These are phyloP conservation scores for Aspergillus sp. DNA, from an alignment of 2,329 filamentous ascomycete species.

Conservation along the genomic window DNA sequence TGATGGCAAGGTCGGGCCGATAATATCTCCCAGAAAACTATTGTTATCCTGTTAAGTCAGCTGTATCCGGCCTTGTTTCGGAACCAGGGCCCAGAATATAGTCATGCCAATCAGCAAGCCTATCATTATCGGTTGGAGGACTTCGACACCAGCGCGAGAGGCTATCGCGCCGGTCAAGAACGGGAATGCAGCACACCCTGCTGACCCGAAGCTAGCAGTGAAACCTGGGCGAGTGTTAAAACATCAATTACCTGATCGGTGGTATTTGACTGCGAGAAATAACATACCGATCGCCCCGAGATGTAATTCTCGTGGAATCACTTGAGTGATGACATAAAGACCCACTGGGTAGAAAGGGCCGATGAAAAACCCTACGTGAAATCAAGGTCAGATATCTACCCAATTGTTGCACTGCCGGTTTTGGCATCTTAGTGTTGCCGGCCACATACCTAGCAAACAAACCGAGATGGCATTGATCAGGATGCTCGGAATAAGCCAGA, in stretches of 20 bases:
- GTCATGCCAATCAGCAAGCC: constrained; percentile 20
- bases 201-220: constrained; percentile 23
- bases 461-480: constrained; percentile 23
- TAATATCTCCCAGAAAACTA: neutral
- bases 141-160: constrained; percentile 23
- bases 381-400: neutral
- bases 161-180: constrained; percentile 26
- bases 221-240: constrained; percentile 19
- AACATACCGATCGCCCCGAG: constrained; percentile 24
- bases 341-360: constrained; percentile 28
- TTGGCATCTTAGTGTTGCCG: neutral
- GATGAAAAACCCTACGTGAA: constrained; percentile 25
- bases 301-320: constrained; percentile 23
- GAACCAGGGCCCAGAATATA: constrained; percentile 24
- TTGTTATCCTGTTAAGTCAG: neutral
- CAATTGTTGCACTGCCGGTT: neutral
- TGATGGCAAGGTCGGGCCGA: neutral
- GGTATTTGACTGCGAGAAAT: neutral
- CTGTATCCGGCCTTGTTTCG: constrained; percentile 12
- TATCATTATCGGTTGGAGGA: constrained; percentile 27
- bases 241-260: neutral
- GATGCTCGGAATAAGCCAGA: constrained; percentile 24
- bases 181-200: constrained; percentile 24
- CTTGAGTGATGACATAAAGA: constrained; percentile 23
- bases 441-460: constrained; percentile 21